Conservation (phyloP, 306 rosid species). For the Vachellia collinsii region DNA sequence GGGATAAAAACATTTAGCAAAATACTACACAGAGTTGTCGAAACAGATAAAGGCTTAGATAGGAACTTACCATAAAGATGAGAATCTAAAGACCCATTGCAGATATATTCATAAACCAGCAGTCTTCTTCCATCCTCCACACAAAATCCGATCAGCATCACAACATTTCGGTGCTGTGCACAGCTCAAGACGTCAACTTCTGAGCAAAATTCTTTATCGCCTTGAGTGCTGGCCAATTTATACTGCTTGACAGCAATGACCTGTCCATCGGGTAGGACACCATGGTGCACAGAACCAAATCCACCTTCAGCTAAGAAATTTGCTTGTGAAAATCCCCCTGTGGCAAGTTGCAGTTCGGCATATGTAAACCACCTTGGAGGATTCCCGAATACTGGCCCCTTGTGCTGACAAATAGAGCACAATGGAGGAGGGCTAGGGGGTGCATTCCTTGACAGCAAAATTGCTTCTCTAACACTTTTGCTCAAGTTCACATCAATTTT, state of each 20-base stretch:
- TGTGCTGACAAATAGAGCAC: constrained; percentile 97
- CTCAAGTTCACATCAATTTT: constrained; percentile 68
- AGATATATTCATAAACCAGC: constrained; percentile 88
- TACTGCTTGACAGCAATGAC: constrained; percentile 93
- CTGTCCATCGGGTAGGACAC: constrained; percentile 72
- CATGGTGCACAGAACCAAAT: constrained; percentile 91
- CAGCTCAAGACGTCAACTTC: constrained; percentile 97
- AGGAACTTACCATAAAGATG: constrained; percentile 78
- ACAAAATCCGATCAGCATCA: constrained; percentile 88
- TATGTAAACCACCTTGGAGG: constrained; percentile 96
- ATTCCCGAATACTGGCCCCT: constrained; percentile 86
- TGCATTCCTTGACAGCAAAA: constrained; percentile 57
- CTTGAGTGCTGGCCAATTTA: constrained; percentile 88
- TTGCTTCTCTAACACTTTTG: constrained; percentile 78
- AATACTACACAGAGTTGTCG: constrained; percentile 16
- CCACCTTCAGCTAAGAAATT: constrained; percentile 99
- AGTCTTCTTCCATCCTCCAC: constrained; percentile 91
- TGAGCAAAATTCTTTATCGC: constrained; percentile 93
- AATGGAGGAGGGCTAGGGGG: constrained; percentile 91
- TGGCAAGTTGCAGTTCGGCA: constrained; percentile 82
- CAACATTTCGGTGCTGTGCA: constrained; percentile 97
- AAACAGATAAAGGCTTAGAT: constrained; percentile 13
- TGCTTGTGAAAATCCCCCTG: constrained; percentile 76
- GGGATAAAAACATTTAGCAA: constrained; percentile 15
- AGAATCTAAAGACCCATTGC: constrained; percentile 90